A percentile compares a stretch with the other conserved stretches of the same genome.
Evolutionary conservation across 2,329 filamentous ascomycete species (phyloP).

Genomic region (Aspergillus felis): DNA sequence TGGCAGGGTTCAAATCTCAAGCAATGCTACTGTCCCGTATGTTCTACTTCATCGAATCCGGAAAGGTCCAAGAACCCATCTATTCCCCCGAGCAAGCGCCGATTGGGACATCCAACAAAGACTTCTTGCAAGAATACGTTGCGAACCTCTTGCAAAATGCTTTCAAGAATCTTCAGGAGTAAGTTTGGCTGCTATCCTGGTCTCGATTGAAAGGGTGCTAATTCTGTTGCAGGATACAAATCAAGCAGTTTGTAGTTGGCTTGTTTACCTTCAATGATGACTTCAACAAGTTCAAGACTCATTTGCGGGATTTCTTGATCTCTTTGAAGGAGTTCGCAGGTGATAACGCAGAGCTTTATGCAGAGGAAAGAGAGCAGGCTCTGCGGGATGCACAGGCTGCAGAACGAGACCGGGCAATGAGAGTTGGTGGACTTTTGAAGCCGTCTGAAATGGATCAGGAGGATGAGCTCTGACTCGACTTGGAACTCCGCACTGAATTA

Average conservation of each 20-base stretch:
- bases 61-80: conserved; percentile 89
- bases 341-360: conserved; percentile 90
- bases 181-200: conserved; percentile 40
- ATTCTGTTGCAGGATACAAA: conserved; percentile 64
- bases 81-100: conserved; percentile 81
- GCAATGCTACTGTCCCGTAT: conserved; percentile 89
- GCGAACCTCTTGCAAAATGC: conserved; percentile 79
- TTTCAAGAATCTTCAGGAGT: conserved; percentile 89
- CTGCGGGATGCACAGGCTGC: conserved; percentile 79
- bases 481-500: conserved; percentile 63
- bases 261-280: conserved; percentile 85
- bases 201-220: conserved; percentile 27
- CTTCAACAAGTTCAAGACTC: conserved; percentile 90
- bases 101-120: conserved; percentile 78
- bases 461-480: conserved; percentile 75
- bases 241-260: conserved; percentile 82
- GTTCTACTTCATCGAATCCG: conserved; percentile 88
- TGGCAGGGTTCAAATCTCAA: conserved; percentile 84
- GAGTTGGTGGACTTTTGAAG: conserved; percentile 93
- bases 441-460: conserved; percentile 90
- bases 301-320: conserved; percentile 94
- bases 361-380: conserved; percentile 91
- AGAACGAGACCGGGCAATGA: conserved; percentile 87
- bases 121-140: conserved; percentile 87
- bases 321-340: conserved; percentile 95